Evolutionary conservation across 225 moss, liverwort and hornwort genomes (phyloP), one percentile per base, ranked within the genome.

Genomic region (Asterella californica): DNA sequence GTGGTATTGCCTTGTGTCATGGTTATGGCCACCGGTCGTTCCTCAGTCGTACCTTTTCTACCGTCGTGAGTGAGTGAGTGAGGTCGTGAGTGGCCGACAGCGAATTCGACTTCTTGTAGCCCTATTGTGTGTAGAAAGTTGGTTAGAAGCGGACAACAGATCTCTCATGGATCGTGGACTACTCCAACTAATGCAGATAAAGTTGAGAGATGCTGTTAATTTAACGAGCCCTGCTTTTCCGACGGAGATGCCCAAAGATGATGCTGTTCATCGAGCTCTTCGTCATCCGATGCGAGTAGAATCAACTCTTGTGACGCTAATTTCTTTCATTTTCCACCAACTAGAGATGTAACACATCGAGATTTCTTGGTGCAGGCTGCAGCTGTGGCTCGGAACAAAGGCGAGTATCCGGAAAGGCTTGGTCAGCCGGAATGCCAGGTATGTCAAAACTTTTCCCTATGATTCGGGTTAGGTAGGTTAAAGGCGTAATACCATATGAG

Each of bases 341-440:
- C 2, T 25, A 12, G 34, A 53, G 55, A 24, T 38, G 22, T 46
- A 45, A 65, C 37, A 48, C 47, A 3, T 27, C 49, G 65, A 55
- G 71, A 27, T 86, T 69, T 8, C 66, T 25, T 81, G 81, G 37
- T 83, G 83, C 91, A 96, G 96, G 94, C 96, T 76, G 92, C 94
- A 33, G 91, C 94, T 83, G 94, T 90, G 60, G 92, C 94, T 79
- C 92, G 94, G 63, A 92, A 92, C 83, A 99, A 99, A 86, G 95
- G 99, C 45, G 99, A 99, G 83, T 99, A 99, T 75, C 99, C 99
- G 32, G 99, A 99, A 83, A 86, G 99, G 81, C 82, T 89, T 75
- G 99, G 95, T 48, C 99, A 99, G 91, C 95, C 93, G 10, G 99
- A 99, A 83, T 99, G 99, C 88, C 96, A 96, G 96, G 96, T 96